phyloP scores from a whole-genome alignment of 2,329 filamentous ascomycete genomes.

The Phialophora chinensis region DNA sequence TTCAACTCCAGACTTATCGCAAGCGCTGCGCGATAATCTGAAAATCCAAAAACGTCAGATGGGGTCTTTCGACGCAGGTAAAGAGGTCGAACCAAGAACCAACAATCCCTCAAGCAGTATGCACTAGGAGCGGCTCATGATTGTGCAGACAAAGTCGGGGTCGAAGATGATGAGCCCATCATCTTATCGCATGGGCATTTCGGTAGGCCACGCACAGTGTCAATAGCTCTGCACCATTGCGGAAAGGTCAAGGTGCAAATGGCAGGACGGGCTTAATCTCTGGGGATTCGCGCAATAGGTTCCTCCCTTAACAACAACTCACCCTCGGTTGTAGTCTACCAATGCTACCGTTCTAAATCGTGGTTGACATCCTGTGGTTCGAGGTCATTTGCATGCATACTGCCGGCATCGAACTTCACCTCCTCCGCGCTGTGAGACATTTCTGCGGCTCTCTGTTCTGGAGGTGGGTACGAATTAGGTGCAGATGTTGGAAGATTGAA shows the following conservation, averaged over 20 bases:
- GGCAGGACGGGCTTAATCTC: neutral
- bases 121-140: neutral
- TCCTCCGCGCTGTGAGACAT: slow-evolving; percentile 37
- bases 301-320: neutral
- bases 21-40: neutral
- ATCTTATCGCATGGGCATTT: neutral
- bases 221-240: neutral
- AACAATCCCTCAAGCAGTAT: neutral
- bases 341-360: slow-evolving; percentile 32
- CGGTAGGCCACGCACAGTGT: neutral
- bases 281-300: neutral
- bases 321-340: slow-evolving; percentile 28
- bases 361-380: slow-evolving; percentile 36
- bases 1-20: neutral
- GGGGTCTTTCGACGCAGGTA: neutral
- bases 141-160: neutral
- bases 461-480: slow-evolving; percentile 11
- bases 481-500: slow-evolving; percentile 10
- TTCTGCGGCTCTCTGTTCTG: slow-evolving; percentile 25
- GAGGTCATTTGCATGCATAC: slow-evolving; percentile 32
- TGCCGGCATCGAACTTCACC: slow-evolving; percentile 32
- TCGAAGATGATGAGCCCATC: neutral
- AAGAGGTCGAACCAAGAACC: neutral
- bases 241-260: neutral
- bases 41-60: neutral